Base-by-base conservation (phyloP, 2,329 filamentous ascomycete genomes). In the Claviceps spartinae region DNA sequence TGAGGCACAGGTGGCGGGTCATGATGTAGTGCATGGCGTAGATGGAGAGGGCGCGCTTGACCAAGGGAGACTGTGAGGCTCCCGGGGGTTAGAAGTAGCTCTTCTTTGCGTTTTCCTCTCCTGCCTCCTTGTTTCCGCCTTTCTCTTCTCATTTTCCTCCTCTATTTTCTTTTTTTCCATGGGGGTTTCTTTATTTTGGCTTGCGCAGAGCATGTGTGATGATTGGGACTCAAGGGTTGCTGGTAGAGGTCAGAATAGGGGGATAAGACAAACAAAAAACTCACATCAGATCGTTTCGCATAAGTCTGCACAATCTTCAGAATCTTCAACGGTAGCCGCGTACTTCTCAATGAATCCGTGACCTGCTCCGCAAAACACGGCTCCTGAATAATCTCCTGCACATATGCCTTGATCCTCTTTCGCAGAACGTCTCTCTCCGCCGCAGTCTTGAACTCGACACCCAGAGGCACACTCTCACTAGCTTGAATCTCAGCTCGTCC, bases 1-100 rank as follows among this genome's bases (percentile, higher is more conserved):
- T 78, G 37, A 80, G 65, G 60, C 70, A 75, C 22, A 81, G 67
- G 57, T 80, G 77, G 4, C 73, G 71, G 5, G 74, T 73, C 65
- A 80, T 72, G 55, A 79, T 67, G 60, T 78, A 80, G 59, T 81
- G 75, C 69, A 76, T 76, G 44, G 72, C 72, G 62, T 79, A 78
- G 48, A 80, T 74, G 40, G 70, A 69, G 20, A 81, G 67, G 1
- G 77, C 76, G 41, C 70, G 69, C 60, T 72, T 73, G 45, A 78
- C 77, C 59, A 80, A 75, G 9, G 67, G 54, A 1, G 72, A 72
- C 64, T 76, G 20, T 37, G 18, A 22, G 4, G 7, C 16, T 20
- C 7, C 9, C 13, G 14, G 22, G 34, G 38, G 43, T 47, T 16
- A 22, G 24, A 20, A 3, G 3, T 36, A 6, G n/a, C 34, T 46